A percentile compares a stretch with the other conserved stretches of the same genome.
phyloP scores from a whole-genome alignment of 108 stramenopile genomes.

The Nitzschia putrida region DNA sequence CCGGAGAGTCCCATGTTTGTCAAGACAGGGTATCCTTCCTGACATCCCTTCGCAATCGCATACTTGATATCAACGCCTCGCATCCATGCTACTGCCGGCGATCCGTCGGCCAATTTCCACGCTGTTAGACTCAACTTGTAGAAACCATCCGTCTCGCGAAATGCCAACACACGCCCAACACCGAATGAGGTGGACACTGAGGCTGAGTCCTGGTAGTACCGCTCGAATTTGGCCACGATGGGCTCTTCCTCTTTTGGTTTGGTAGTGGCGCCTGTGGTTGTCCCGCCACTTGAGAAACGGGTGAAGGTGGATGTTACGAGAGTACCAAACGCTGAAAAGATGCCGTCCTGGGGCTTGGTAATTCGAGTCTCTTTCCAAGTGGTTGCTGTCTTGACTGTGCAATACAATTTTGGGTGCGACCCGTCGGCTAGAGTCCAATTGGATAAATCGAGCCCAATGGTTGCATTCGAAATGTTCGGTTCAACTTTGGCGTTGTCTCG shows the following conservation, averaged over 20 bases:
- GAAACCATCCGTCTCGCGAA: constrained; percentile 78
- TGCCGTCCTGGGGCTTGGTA: constrained; percentile 42
- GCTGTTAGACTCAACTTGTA: constrained; percentile 61
- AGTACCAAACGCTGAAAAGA: constrained; percentile 70
- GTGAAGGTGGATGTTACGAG: constrained; percentile 50
- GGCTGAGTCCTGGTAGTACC: constrained; percentile 81
- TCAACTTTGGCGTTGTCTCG: constrained; percentile 21
- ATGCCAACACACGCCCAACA: constrained; percentile 60
- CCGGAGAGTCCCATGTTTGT: constrained; percentile 76
- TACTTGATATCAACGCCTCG: constrained; percentile 66
- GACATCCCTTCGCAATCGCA: constrained; percentile 78
- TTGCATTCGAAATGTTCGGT: constrained; percentile 27
- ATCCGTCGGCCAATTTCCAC: constrained; percentile 59
- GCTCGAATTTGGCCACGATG: constrained; percentile 45
- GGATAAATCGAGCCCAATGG: constrained; percentile 60
- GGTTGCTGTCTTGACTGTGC: constrained; percentile 67
- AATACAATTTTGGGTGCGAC: constrained; percentile 69
- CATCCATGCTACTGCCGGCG: constrained; percentile 57
- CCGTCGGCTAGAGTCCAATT: constrained; percentile 81
- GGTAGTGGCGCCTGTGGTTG: constrained; percentile 1
- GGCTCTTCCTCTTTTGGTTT: constrained; percentile 25
- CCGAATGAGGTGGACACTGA: constrained; percentile 83
- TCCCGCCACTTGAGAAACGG: constrained; percentile 11
- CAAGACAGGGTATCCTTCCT: constrained; percentile 86
- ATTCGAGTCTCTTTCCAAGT: constrained; percentile 66